Base-by-base conservation (phyloP, 768 basidiomycete genomes). In the Dentipellis fragilis region DNA sequence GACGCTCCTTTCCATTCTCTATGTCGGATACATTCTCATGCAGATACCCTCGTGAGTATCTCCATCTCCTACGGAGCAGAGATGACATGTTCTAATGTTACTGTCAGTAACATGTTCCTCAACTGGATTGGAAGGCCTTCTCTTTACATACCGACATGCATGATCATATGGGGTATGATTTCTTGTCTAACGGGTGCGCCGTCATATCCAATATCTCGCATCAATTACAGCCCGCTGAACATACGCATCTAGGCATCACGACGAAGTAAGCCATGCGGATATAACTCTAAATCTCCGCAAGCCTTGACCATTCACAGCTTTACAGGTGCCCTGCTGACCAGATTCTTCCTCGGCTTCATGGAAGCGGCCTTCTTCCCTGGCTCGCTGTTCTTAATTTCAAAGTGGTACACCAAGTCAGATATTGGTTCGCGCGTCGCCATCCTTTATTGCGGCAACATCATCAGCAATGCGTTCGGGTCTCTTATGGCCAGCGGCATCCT, bases 381-480 rank as follows among this genome's bases (percentile, higher is more conserved):
- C 29, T 78, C 82, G 17, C 67, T 86, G 47, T 80, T 80, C 63
- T 67, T 82, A 2, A 68, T 83, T 17, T 81, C 80, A 0, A 81
- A 79, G 64, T 81, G 86, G 87, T 89, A 89, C 71, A 86, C 73
- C 53, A 77, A 78, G 46, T 73, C 71, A 42, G 88, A 90, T 63
- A 71, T 90, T 39, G 87, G 84, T 37, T 70, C 80, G 54, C 73
- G 86, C 52, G 84, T 78, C 11, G 84, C 86, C 6, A 65, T 86
- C 51, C 72, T 89, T 23, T 80, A 77, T 48, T 87, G 85, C 57
- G 88, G 88, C 16, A 83, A 78, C 60, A 71, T 90, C 35, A 81
- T 90, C 54, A 82, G 80, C 54, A 92, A 89, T 71, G 89, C 87
- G 0, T 89, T 90, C 63, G 87, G 88, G 3, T 76, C 86, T 0